These are phyloP conservation scores for Penstemon barbatus DNA, from an alignment of 257 asterid genomes.

Conservation along the genomic window DNA sequence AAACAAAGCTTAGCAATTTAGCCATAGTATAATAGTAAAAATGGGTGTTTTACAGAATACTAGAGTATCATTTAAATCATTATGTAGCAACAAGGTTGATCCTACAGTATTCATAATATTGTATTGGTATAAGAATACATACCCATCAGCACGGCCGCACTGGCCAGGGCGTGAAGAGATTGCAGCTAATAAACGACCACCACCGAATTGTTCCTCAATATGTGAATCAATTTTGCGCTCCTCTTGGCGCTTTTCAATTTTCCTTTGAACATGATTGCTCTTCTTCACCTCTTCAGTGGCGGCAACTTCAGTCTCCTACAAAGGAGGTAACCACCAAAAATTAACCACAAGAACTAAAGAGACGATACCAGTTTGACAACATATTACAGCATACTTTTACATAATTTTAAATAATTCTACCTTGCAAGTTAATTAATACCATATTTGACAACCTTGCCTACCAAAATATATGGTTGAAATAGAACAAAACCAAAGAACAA, in stretches of 20 bases:
- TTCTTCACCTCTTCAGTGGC: constrained; percentile 51
- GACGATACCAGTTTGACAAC: background rate
- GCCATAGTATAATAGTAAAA: background rate
- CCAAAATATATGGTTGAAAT: no score
- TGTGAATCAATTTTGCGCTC: constrained; percentile 55
- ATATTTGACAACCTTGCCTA: no score
- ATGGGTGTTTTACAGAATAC: background rate
- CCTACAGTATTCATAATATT: background rate
- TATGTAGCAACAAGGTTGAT: background rate
- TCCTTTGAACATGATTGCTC: constrained; percentile 54
- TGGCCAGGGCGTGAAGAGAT: constrained; percentile 67
- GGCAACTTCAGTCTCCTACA: constrained; percentile 51
- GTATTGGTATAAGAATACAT: constrained; percentile 6
- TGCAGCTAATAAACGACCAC: constrained; percentile 61
- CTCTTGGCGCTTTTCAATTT: constrained; percentile 45
- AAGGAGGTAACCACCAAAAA: background rate
- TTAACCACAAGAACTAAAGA: background rate
- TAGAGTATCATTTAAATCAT: no score
- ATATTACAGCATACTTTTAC: background rate
- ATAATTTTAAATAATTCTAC: background rate
- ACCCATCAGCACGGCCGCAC: constrained; percentile 65
- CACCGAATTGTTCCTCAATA: constrained; percentile 58
- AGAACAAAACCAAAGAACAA: no score
- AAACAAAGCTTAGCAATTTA: background rate
- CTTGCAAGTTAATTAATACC: background rate